phyloP scores from a whole-genome alignment of 306 rosid genomes.

The Fragaria vesca region DNA sequence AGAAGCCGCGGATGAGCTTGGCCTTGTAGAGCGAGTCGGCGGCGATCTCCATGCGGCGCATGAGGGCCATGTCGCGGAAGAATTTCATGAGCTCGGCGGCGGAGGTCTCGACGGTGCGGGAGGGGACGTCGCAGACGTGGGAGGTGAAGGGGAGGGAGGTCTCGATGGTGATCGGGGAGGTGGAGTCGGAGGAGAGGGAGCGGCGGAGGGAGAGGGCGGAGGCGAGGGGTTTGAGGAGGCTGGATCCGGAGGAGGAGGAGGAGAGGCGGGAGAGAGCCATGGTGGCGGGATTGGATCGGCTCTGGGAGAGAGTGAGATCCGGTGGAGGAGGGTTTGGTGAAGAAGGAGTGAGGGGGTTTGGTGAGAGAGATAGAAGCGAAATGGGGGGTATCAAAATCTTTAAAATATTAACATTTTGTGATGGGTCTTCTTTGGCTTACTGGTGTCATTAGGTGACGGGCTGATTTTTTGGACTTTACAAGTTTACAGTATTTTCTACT shows the following conservation, averaged over 20 bases:
- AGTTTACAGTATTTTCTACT: neutral
- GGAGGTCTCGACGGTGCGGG: conserved; percentile 69
- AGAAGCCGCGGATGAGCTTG: conserved; percentile 87
- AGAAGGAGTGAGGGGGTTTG: neutral
- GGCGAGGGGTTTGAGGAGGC: conserved; percentile 10
- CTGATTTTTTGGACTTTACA: neutral
- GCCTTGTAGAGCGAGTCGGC: conserved; percentile 97
- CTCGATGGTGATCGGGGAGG: conserved; percentile 53
- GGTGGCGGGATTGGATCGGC: conserved; percentile 29
- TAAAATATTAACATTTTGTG: neutral
- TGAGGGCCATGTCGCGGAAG: conserved; percentile 71
- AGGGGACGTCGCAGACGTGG: conserved; percentile 64
- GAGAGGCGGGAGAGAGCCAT: conserved; percentile 58
- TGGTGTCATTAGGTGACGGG: neutral
- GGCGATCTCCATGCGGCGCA: conserved; percentile 96
- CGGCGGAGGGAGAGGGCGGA: conserved; percentile 42
- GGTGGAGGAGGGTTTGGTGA: neutral
- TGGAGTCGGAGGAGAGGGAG: conserved; percentile 39
- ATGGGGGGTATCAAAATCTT: neutral
- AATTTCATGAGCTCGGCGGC: conserved; percentile 58
- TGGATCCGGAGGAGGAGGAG: conserved; percentile 30
- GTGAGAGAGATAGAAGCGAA: neutral
- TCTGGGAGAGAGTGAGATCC: neutral
- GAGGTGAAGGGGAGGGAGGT: conserved; percentile 78
- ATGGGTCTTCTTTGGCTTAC: neutral